Evolutionary conservation across 352 stramenopile genomes (phyloP).

Genomic region (Achlya hypogyna): DNA sequence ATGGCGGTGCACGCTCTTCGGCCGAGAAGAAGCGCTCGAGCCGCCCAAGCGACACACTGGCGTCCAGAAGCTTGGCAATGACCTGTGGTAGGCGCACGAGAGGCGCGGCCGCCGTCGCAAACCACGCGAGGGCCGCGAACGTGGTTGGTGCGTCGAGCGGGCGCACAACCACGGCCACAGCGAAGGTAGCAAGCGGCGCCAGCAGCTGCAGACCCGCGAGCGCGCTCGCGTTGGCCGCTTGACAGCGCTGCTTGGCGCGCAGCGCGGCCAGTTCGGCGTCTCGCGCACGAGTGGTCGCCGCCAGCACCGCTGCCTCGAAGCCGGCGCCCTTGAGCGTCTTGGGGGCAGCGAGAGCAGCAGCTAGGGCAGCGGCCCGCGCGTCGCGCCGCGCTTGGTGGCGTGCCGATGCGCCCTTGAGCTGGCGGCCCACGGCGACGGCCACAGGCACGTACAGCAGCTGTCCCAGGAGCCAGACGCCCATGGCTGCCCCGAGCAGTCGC

Average conservation of each 20-base stretch:
- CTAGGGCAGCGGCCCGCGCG: neutral
- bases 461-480: constrained; percentile 1
- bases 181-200: constrained; percentile 4
- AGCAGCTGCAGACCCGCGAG: neutral
- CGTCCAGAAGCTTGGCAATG: constrained; percentile 1
- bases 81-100: constrained; percentile 6
- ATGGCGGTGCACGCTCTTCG: neutral
- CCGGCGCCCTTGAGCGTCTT: constrained; percentile 2
- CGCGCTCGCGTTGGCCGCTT: constrained; percentile 5
- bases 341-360: neutral
- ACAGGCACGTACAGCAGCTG: neutral
- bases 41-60: constrained; percentile 1
- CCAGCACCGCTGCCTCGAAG: neutral
- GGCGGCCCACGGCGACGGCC: neutral
- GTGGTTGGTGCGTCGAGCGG: neutral
- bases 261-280: neutral
- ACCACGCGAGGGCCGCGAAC: constrained; percentile 17
- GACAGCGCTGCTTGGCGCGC: neutral
- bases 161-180: neutral
- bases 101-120: neutral
- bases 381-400: constrained; percentile 2
- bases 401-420: neutral
- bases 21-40: constrained; percentile 14
- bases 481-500: neutral
- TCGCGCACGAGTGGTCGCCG: neutral